Evolutionary conservation across 2,329 filamentous ascomycete species (phyloP).

Genomic region (Alternaria sp.): DNA sequence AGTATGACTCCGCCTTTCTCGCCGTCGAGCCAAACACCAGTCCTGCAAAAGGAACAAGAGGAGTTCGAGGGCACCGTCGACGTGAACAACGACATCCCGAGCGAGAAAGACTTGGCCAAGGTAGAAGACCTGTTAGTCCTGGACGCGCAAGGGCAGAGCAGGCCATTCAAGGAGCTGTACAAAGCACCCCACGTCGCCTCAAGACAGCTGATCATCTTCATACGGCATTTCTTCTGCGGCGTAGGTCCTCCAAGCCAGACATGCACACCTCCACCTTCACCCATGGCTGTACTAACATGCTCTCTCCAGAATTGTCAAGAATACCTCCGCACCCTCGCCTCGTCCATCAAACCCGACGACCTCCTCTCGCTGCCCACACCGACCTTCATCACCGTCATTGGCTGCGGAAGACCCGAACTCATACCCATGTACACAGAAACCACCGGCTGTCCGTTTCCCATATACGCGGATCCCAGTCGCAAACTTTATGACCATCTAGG

Average conservation of each 20-base stretch:
- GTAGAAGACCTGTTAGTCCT: conserved; percentile 47
- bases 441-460: conserved; percentile 73
- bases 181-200: conserved; percentile 45
- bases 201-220: conserved; percentile 73
- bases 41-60: conserved; percentile 42
- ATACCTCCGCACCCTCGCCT: conserved; percentile 70
- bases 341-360: conserved; percentile 59
- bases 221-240: conserved; percentile 83
- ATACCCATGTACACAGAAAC: conserved; percentile 71
- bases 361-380: conserved; percentile 59
- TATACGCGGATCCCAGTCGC: conserved; percentile 77
- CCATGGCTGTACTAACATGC: not conserved
- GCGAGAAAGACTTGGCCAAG: conserved; percentile 37
- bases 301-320: conserved; percentile 74
- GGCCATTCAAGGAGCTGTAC: conserved; percentile 50
- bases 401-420: conserved; percentile 73
- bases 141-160: conserved; percentile 45
- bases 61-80: conserved; percentile 47
- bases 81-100: conserved; percentile 50
- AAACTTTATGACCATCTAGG: conserved; percentile 72
- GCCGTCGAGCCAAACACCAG: conserved; percentile 43
- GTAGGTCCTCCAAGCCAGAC: conserved; percentile 59
- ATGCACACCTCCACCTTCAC: not conserved
- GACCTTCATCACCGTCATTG: conserved; percentile 74
- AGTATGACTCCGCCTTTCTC: conserved; percentile 41